phyloP scores from a whole-genome alignment of 1,139 yeast species.

The Hyphopichia fennica region DNA sequence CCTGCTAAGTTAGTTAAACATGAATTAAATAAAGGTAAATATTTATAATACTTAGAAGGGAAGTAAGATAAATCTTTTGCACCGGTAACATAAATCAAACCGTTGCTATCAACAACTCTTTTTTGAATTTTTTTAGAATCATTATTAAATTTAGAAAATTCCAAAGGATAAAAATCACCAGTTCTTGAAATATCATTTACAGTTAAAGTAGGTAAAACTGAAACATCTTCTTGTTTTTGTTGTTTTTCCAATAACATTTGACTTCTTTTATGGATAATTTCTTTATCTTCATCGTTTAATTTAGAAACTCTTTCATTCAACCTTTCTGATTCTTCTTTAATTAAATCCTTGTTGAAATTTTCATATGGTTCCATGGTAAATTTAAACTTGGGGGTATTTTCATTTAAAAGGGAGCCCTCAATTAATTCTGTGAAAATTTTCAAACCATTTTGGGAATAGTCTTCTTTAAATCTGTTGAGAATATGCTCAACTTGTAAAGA shows the following conservation, averaged over 20 bases:
- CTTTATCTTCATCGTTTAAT: conserved; percentile 57
- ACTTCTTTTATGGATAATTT: conserved; percentile 62
- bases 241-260: conserved; percentile 61
- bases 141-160: conserved; percentile 29
- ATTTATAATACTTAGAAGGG: conserved; percentile 64
- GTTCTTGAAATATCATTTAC: conserved; percentile 68
- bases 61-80: conserved; percentile 53
- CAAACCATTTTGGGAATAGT: conserved; percentile 55
- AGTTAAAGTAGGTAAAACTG: conserved; percentile 76
- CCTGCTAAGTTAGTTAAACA: conserved; percentile 84
- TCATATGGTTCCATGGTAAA: conserved; percentile 77
- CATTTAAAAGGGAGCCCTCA: conserved; percentile 47
- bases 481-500: conserved; percentile 64
- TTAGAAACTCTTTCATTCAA: conserved; percentile 42
- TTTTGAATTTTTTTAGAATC: conserved; percentile 32
- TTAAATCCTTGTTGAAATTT: conserved; percentile 48
- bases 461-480: conserved; percentile 58
- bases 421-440: conserved; percentile 59
- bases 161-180: conserved; percentile 43
- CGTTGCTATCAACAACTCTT: conserved; percentile 69
- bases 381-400: conserved; percentile 55
- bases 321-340: conserved; percentile 56
- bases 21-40: conserved; percentile 73
- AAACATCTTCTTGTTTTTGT: conserved; percentile 66
- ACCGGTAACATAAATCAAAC: conserved; percentile 69